Percentiles rank a stretch among this genome's conserved stretches.
phyloP scores from a whole-genome alignment of 2,329 filamentous ascomycete species.

The Penicillium sp. region DNA sequence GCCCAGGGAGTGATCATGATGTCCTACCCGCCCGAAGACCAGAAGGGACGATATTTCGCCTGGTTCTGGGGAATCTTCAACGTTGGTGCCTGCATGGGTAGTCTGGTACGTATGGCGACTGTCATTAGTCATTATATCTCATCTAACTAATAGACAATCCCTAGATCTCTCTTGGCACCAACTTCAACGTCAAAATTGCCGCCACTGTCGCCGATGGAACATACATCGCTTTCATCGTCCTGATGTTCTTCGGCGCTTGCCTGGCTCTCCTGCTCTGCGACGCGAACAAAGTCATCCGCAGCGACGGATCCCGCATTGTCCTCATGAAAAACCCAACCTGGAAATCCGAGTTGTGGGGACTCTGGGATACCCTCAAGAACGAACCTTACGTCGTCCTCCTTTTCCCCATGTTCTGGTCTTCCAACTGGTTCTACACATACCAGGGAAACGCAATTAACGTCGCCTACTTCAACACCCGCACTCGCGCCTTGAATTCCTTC shows the following conservation, averaged over 20 bases:
- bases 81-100: not conserved
- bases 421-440: constrained; percentile 79
- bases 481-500: constrained; percentile 71
- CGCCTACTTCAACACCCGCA: constrained; percentile 72
- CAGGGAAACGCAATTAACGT: constrained; percentile 75
- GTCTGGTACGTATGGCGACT: not conserved
- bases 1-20: constrained; percentile 63
- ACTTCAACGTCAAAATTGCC: not conserved
- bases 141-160: not conserved
- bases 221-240: constrained; percentile 80
- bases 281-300: constrained; percentile 70
- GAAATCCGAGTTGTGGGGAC: constrained; percentile 3
- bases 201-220: constrained; percentile 70
- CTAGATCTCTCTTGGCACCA: constrained; percentile 1
- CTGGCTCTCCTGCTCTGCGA: constrained; percentile 72
- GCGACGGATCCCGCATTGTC: constrained; percentile 2
- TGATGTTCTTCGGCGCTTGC: constrained; percentile 72
- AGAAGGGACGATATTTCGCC: constrained; percentile 84
- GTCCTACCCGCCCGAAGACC: constrained; percentile 77
- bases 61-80: constrained; percentile 60
- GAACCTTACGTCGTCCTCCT: constrained; percentile 74
- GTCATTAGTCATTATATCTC: not conserved
- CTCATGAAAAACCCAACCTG: not conserved
- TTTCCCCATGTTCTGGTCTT: constrained; percentile 79
- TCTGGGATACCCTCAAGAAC: not conserved